Evolutionary conservation across 352 stramenopile species (phyloP), one percentile per base, ranked within the genome.

Genomic region (Phytophthora ohioensis): DNA sequence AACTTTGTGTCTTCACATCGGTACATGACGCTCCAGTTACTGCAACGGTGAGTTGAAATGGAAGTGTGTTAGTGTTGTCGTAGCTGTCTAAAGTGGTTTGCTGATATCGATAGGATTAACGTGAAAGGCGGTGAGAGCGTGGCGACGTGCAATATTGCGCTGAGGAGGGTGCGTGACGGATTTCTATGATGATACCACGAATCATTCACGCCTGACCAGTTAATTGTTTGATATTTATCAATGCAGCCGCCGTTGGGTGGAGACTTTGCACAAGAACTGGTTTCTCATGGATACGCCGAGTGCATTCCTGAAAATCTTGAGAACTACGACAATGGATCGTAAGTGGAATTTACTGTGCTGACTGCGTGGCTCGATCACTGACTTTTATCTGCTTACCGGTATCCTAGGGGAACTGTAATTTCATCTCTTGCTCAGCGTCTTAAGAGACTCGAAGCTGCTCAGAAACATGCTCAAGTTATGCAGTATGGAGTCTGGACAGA

Each of bases 401-500:
- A 36, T n/a, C 12, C 48, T 41, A 43, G 69, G 15, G 49, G 57
- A 1, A 57, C 13, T 34, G 57, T 53, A 15, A 57, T 82, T 21
- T 55, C 70, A 9, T 76, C 70, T 5, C 73, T 94, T 2, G 35
- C 70, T 5, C 67, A 86, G 52, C 72, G 80, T 10, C 64, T 92
- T 8, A 68, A 82, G 34, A 80, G 83, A 31, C 71, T 95, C 0
- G 70, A 91, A 27, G 54, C 76, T 5, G 76, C 77, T 32, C 79
- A 95, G 42, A 86, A 86, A 58, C 72, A 87, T 36, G 88, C 88
- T 15, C 84, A 93, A 71, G 75, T 79, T 5, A 95, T 95, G 88
- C 85, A 89, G 53, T 93, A 90, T 35, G 88, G 88, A 7, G 86
- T 93, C 21, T 95, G 88, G 88, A 90, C 87, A 57, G 75, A 90